Evolutionary conservation across 208 protist species (phyloP).

Genomic region (Crithidia expoeki): DNA sequence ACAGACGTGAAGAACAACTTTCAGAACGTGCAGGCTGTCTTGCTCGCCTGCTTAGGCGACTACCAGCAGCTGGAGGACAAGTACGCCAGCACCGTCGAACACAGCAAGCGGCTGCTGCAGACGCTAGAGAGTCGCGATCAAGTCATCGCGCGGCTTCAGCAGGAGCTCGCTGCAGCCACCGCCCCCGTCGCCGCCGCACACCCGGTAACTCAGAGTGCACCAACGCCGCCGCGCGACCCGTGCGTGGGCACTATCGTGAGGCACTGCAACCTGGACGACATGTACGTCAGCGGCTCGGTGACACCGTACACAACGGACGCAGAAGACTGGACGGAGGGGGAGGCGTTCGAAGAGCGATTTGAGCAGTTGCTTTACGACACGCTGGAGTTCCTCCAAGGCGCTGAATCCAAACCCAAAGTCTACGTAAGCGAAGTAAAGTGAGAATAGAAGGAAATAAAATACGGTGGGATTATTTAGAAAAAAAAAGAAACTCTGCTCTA

Average conservation of each 20-base stretch:
- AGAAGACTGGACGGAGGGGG: neutral
- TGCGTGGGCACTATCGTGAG: neutral
- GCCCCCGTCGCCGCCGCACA: neutral
- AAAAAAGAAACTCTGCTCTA: neutral
- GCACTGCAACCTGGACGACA: neutral
- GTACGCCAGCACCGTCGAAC: slow-evolving; percentile 34
- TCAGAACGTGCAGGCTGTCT: slow-evolving; percentile 21
- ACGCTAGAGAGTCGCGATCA: slow-evolving; percentile 26
- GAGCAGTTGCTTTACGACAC: slow-evolving; percentile 30
- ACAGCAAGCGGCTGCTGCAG: slow-evolving; percentile 31
- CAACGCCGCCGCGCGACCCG: neutral
- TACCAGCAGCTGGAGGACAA: slow-evolving; percentile 38
- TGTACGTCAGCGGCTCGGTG: neutral
- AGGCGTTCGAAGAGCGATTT: slow-evolving; percentile 5
- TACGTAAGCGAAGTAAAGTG: slow-evolving; percentile 1
- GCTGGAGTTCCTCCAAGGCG: slow-evolving; percentile 28
- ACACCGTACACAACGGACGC: neutral
- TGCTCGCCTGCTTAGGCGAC: slow-evolving; percentile 35
- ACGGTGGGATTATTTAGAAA: neutral
- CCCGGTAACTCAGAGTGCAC: neutral
- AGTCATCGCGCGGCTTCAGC: slow-evolving; percentile 21
- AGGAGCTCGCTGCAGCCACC: slow-evolving; percentile 10
- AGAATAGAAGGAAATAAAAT: neutral
- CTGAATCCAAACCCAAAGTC: slow-evolving; percentile 1
- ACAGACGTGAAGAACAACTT: slow-evolving; percentile 35